A percentile compares a stretch with the other conserved stretches of the same genome.
Evolutionary conservation across 2,329 filamentous ascomycete genomes (phyloP).

Genomic region (Venturia asperata): DNA sequence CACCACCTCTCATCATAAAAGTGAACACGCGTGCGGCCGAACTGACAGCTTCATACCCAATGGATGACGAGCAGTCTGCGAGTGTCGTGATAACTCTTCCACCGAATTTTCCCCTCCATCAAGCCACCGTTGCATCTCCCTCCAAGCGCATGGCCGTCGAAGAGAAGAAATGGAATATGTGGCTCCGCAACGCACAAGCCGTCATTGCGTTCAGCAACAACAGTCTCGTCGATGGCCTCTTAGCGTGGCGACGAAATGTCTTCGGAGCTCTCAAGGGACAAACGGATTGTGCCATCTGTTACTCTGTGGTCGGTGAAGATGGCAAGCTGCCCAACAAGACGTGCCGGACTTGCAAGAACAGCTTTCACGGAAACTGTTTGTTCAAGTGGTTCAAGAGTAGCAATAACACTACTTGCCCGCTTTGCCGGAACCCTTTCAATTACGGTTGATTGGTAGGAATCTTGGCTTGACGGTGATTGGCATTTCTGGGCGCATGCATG

Average conservation of each 20-base stretch:
- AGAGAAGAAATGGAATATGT: constrained; percentile 87
- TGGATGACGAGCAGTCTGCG: constrained; percentile 74
- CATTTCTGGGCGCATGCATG: too few species aligned
- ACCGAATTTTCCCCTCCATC: constrained; percentile 71
- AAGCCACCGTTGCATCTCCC: constrained; percentile 66
- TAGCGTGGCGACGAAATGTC: constrained; percentile 80
- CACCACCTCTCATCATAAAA: constrained; percentile 54
- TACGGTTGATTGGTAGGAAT: constrained; percentile 11
- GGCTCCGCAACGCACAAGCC: constrained; percentile 81
- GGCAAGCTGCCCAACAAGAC: constrained; percentile 86
- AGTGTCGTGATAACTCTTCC: constrained; percentile 78
- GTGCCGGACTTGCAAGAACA: constrained; percentile 86
- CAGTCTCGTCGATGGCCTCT: constrained; percentile 77
- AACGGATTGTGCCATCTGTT: constrained; percentile 93
- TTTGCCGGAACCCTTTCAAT: constrained; percentile 81
- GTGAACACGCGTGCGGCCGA: constrained; percentile 65
- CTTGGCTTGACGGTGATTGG: background rate
- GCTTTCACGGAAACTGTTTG: constrained; percentile 83
- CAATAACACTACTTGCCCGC: constrained; percentile 81
- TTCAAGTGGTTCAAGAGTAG: constrained; percentile 97
- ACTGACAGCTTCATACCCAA: constrained; percentile 73
- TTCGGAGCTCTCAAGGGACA: constrained; percentile 84
- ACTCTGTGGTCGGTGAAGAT: constrained; percentile 84
- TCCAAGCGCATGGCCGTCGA: constrained; percentile 75
- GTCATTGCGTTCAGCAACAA: constrained; percentile 88